Percentiles rank a stretch among this genome's conserved stretches.
Evolutionary conservation across 176 grass and related monocot species (phyloP).

Genomic region (Otatea glauca): DNA sequence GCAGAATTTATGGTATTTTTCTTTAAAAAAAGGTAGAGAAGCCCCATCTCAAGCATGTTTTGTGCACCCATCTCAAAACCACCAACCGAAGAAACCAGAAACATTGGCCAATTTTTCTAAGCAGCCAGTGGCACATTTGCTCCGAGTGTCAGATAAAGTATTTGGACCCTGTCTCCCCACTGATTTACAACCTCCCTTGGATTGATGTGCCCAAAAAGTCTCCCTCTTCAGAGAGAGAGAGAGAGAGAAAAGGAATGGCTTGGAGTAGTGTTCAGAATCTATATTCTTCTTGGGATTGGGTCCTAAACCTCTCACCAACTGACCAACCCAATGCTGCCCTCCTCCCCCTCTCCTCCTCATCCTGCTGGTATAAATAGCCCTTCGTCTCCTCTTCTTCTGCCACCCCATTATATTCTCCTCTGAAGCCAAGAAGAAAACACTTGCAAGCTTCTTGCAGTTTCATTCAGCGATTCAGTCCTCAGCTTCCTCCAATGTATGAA

Average conservation of each 20-base stretch:
- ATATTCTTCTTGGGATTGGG: conserved; percentile 97
- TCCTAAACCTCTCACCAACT: conserved; percentile 61
- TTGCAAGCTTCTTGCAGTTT: background rate
- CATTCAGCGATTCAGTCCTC: background rate
- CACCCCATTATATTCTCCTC: background rate
- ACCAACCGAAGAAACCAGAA: conserved; percentile 25
- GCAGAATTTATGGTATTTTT: no score
- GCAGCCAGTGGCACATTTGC: conserved; percentile 31
- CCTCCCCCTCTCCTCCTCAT: conserved; percentile 11
- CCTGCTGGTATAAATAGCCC: conserved; percentile 64
- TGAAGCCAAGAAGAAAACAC: background rate
- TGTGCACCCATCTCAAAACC: conserved; percentile 21
- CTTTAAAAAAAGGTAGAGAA: conserved; percentile 14
- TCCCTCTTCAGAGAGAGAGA: conserved; percentile 33
- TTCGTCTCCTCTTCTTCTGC: conserved; percentile 42
- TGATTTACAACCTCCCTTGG: conserved; percentile 56
- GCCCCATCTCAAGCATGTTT: conserved; percentile 28
- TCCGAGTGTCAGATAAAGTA: conserved; percentile 52
- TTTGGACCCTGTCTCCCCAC: conserved; percentile 49
- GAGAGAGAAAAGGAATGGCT: conserved; percentile 7
- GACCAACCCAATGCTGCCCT: background rate
- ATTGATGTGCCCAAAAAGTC: conserved; percentile 60
- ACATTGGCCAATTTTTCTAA: conserved; percentile 2
- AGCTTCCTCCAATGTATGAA: background rate
- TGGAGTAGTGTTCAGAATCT: conserved; percentile 46